These are phyloP conservation scores for Thuidium tamariscinum DNA, from an alignment of 225 moss, liverwort and hornwort species.

Conservation along the genomic window DNA sequence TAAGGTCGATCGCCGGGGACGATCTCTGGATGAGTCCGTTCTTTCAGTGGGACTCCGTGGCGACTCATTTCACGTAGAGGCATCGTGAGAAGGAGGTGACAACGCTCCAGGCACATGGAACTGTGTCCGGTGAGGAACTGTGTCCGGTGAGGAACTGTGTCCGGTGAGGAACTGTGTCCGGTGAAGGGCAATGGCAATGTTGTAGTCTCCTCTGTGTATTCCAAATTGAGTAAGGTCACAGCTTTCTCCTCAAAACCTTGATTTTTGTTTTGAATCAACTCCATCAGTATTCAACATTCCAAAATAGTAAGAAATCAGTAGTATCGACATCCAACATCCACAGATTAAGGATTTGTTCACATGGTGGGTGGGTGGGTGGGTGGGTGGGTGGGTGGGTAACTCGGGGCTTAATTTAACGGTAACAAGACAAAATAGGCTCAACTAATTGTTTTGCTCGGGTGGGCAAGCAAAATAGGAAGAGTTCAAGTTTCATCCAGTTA, in stretches of 20 bases:
- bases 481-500: no score
- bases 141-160: no score
- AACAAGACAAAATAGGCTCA: no score
- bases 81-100: background rate
- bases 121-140: no score
- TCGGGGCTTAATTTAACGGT: no score
- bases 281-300: background rate
- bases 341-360: no score
- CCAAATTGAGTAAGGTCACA: background rate
- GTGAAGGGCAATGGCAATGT: background rate
- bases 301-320: background rate
- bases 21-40: constrained; percentile 25
- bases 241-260: background rate
- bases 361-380: no score
- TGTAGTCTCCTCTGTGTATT: background rate
- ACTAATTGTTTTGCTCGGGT: no score
- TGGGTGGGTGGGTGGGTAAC: no score
- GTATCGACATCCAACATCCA: background rate
- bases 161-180: no score
- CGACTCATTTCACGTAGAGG: constrained; percentile 19
- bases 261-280: background rate
- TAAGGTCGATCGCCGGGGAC: constrained; percentile 20
- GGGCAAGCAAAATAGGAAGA: no score
- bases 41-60: constrained; percentile 6
- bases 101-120: background rate